Base-by-base conservation (phyloP, 1,284 basidiomycete genomes). In the Naganishia sp. region DNA sequence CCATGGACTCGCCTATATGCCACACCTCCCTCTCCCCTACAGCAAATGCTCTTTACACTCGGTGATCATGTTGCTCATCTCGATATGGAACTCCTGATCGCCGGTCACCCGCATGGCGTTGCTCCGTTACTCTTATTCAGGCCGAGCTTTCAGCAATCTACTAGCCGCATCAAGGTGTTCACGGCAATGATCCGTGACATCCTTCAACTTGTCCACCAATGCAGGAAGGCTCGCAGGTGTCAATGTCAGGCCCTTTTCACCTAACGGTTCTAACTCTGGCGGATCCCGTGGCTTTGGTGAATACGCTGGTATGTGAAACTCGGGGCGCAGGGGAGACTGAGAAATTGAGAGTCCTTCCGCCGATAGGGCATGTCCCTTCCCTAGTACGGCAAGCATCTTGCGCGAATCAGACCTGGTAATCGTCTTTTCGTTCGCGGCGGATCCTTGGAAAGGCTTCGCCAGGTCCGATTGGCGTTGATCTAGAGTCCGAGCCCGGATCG, bases 321-420 rank as follows among this genome's bases (percentile, higher is more conserved):
- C 52, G 13, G 52, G n/a, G 6, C 52, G 52, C 17, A 41, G 6
- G 21, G 35, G 52, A 2, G 35, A 39, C n/a, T 15, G 32, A 7
- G 45, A 46, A 4, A 25, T 3, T 3, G 47, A 21, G 21, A 51
- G 51, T 11, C 35, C 49, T 4, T 51, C 58, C 6, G n/a, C 5
- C 2, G 58, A 49, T 15, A 39, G 47, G 23, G 39, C 49, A 18
- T 35, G 58, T 2, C 58, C 58, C 13, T 46, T 47, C 9, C 65
- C 65, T 13, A 66, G 52, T 15, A n/a, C 56, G 7, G 65, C 57
- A 3, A 66, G 45, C 51, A 66, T 54, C 32, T 60, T 61, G 21
- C 65, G 54, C 11, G 65, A 66, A 47, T 66, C 65, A 21, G 65
- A 66, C 23, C 65, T 17, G 3, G 57, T 60, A 31, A 66, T 66